Evolutionary conservation across 116 monocot species (phyloP).

Genomic region (Papilionanthe hybrid): DNA sequence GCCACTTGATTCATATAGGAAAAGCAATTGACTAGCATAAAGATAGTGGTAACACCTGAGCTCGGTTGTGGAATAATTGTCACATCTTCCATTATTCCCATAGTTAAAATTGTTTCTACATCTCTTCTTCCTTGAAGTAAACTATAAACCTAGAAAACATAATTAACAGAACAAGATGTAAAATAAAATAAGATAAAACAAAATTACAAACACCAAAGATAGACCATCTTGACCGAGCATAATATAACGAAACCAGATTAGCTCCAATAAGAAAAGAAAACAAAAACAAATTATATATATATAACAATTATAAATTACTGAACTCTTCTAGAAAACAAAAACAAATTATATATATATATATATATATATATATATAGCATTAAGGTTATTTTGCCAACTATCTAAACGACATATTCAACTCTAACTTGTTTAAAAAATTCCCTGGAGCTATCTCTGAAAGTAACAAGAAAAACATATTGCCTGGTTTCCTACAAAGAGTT

Average conservation of each 20-base stretch:
- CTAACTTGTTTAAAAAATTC: background rate
- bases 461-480: background rate
- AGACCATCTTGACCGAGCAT: background rate
- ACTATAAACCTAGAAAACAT: conserved; percentile 73
- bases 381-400: background rate
- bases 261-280: background rate
- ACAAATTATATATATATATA: background rate
- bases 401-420: background rate
- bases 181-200: conserved; percentile 5
- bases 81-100: conserved; percentile 99
- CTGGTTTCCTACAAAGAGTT: background rate
- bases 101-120: conserved; percentile 88
- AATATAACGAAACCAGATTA: conserved; percentile 1
- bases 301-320: background rate
- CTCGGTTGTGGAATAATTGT: conserved; percentile 95
- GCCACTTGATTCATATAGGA: background rate
- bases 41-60: conserved; percentile 44
- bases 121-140: conserved; percentile 91
- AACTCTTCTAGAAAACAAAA: background rate
- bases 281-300: no score
- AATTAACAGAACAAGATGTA: background rate
- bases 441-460: background rate
- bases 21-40: background rate
- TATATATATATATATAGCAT: background rate
- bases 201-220: background rate